Conservation (phyloP, 2,329 filamentous ascomycete species). For the Tolypocladium album region DNA sequence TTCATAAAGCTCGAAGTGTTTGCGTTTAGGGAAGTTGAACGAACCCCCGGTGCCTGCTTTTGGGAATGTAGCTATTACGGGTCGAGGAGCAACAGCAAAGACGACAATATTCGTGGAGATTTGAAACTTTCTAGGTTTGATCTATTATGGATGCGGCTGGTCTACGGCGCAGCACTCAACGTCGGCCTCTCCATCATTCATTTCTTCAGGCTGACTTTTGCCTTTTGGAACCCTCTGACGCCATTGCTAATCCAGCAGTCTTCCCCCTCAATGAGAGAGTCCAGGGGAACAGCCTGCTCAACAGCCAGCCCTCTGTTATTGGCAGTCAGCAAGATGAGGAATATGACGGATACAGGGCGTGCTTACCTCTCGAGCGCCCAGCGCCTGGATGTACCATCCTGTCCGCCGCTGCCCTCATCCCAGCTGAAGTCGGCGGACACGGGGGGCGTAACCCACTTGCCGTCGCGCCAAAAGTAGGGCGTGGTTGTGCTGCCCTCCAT, state of each 20-base stretch:
- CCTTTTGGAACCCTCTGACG: conserved; percentile 63
- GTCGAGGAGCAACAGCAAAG: too few species aligned
- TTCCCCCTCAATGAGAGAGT: conserved; percentile 59
- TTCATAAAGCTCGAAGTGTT: too few species aligned
- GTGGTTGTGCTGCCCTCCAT: conserved; percentile 84
- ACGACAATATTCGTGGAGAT: fast-evolving
- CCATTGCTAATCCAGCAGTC: conserved; percentile 84
- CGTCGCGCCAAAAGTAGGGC: conserved; percentile 65
- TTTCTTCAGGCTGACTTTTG: conserved; percentile 22
- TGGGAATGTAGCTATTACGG: too few species aligned
- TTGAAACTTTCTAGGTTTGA: not conserved
- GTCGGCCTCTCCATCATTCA: not conserved
- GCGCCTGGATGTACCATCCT: conserved; percentile 69
- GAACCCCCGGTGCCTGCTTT: too few species aligned
- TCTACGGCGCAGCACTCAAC: not conserved
- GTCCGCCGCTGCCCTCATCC: conserved; percentile 55
- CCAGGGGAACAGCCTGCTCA: conserved; percentile 50
- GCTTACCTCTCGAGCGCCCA: conserved; percentile 65
- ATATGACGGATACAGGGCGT: not conserved
- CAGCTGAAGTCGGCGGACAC: conserved; percentile 31
- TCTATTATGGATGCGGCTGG: not conserved
- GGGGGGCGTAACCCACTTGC: conserved; percentile 71
- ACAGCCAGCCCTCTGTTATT: conserved; percentile 43
- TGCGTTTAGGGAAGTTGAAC: too few species aligned
- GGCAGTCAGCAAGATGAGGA: not conserved